Evolutionary conservation across 441 rosid genomes (phyloP), one percentile per base, ranked within the genome.

Genomic region (Theobroma grandiflorum): DNA sequence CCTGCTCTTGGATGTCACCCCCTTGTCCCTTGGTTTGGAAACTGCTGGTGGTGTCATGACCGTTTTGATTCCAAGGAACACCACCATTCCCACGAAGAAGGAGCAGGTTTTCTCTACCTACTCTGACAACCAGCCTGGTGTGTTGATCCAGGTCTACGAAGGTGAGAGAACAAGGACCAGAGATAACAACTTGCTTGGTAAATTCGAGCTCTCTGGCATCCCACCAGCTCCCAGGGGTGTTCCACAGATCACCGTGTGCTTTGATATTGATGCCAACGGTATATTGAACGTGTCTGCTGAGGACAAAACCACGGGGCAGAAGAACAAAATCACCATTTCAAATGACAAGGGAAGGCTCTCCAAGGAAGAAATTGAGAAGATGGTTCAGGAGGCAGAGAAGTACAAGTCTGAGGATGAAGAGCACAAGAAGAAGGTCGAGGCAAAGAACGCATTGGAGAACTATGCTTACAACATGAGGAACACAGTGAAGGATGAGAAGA

Each of bases 341-440:
- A 91, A 89, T 31, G 92, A 91, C 85, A 91, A 89, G 69, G 94
- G 94, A 71, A 77, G 94, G 38, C 87, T 91, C 18, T 91, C 94
- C 3, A 91, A 91, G 85, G 91, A 91, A 0, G 92, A 90, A 75
- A 89, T 90, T 0, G 90, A 89, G 82, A 89, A 84, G 86, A 91
- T 91, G 92, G 91, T 91, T 33, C 84, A 91, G 77, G 94, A 91
- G 73, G 91, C 92, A 2, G 92, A 91, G 86, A 89, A 89, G 79
- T 88, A 91, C 86, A 91, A 91, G 78, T 84, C 90, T 0, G 94
- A 91, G 68, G 94, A 91, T 2, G 91, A 91, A 58, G 92, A 91
- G 68, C 90, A 87, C 85, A 89, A 87, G 79, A 91, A 88, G 86
- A 91, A 89, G 80, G 89, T 85, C 0, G 90, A 91, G 33, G 84